Evolutionary conservation across 192 early-diverging fungal genomes (phyloP).

Genomic region (Coemansia sp.): DNA sequence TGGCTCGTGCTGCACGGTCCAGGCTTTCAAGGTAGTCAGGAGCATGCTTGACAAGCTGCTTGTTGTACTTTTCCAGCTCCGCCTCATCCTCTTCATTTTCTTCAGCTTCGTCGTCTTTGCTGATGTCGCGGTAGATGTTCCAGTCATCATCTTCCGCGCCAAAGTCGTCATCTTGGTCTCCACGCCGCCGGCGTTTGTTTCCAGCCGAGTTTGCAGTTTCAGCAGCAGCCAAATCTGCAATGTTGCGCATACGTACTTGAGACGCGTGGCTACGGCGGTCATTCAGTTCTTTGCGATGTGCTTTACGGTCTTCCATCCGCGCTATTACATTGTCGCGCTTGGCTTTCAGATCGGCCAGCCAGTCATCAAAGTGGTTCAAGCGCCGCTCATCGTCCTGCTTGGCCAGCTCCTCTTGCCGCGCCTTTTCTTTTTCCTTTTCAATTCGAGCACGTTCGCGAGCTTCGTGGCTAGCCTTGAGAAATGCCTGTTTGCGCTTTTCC

Average conservation of each 20-base stretch:
- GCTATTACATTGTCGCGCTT: constrained; percentile 63
- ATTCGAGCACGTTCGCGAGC: constrained; percentile 67
- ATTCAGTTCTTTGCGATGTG: constrained; percentile 71
- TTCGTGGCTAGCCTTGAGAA: constrained; percentile 74
- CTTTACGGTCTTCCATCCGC: constrained; percentile 66
- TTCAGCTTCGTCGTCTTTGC: constrained; percentile 78
- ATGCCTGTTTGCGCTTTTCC: constrained; percentile 82
- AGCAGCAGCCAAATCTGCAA: constrained; percentile 75
- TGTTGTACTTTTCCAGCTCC: constrained; percentile 67
- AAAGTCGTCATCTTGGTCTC: constrained; percentile 78
- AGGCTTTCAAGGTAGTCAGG: constrained; percentile 72
- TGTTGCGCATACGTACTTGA: constrained; percentile 78
- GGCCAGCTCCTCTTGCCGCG: constrained; percentile 56
- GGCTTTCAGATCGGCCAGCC: constrained; percentile 66
- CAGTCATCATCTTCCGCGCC: constrained; percentile 92
- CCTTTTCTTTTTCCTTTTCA: constrained; percentile 67
- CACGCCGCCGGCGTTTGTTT: constrained; percentile 47
- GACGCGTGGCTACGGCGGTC: constrained; percentile 87
- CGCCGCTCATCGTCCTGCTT: constrained; percentile 73
- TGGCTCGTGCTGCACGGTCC: constrained; percentile 62
- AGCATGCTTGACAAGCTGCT: constrained; percentile 68
- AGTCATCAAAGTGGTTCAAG: constrained; percentile 62
- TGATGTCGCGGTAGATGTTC: constrained; percentile 89
- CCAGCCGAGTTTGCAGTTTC: constrained; percentile 10
- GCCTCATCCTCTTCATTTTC: constrained; percentile 74